These are phyloP conservation scores for Calonectria pauciramosa DNA, from an alignment of 2,329 filamentous ascomycete species.

Conservation along the genomic window DNA sequence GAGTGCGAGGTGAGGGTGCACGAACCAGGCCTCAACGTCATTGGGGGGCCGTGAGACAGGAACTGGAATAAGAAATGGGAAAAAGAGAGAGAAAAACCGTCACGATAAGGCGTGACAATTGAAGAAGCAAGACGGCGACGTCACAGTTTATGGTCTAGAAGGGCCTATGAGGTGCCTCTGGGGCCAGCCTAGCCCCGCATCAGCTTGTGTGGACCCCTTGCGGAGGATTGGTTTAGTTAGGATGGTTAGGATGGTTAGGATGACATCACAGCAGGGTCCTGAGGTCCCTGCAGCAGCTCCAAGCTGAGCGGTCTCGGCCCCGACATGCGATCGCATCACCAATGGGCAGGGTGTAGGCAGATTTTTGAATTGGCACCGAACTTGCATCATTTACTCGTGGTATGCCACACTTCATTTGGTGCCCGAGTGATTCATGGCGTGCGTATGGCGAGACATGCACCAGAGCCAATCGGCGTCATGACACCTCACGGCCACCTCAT, in stretches of 20 bases:
- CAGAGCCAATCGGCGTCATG: not conserved
- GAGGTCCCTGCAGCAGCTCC: not conserved
- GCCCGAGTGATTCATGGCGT: not conserved
- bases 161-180: not conserved
- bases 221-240: not conserved
- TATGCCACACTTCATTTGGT: not conserved
- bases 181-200: not conserved
- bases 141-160: not conserved
- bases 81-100: not conserved
- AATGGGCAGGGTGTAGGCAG: not conserved
- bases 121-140: not conserved
- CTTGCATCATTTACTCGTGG: not conserved
- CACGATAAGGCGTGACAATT: not conserved
- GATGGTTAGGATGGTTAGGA: not conserved
- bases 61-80: not conserved
- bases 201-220: not conserved
- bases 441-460: not conserved
- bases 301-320: not conserved
- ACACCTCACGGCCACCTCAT: not conserved
- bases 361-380: too few relatives aligned
- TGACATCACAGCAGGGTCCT: not conserved
- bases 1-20: not conserved
- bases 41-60: not conserved
- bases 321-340: not conserved
- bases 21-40: not conserved